Base-by-base conservation (phyloP, 2,329 filamentous ascomycete genomes). In the Microascus cirrosus region DNA sequence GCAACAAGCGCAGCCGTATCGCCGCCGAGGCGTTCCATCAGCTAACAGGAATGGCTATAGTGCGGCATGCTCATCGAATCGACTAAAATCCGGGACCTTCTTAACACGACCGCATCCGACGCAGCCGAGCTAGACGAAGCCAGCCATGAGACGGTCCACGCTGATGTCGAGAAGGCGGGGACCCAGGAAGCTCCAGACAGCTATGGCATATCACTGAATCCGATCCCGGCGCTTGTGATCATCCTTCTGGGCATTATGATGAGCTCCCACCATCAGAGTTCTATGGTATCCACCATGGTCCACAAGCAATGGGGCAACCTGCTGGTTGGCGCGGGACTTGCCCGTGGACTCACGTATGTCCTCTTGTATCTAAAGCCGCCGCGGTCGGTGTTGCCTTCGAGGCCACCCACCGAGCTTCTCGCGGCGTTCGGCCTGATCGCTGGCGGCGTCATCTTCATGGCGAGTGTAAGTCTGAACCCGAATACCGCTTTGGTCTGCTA, bases 281-380 rank as follows among this genome's bases (percentile, higher is more conserved):
- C 84, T 60, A 90, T 90, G 86, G 80, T 91, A 53, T 93, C 90
- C 11, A 89, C 85, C 63, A 96, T 94, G 89, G 82, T 97, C 54
- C 93, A 97, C 73, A 86, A 86, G 67, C 92, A 96, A 71, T 97
- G 93, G 93, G 93, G 93, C 28, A 85, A 84, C 65, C 79, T 97
- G 63, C 80, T 97, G 57, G 80, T 89, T 53, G 90, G 86, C 28
- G 92, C 90, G 58, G 86, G 91, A 0, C 78, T 95, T 59, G 85
- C 90, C 25, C 84, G 93, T 53, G 84, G 79, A 1, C 73, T 89
- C 58, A 95, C 91, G 7, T 97, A 96, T 69, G 71, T 94, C 5
- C 72, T 92, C 48, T 72, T 90, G 59, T 97, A 87, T 70, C 74
- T 96, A 57, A 85, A 84, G 63, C 91, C 92, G 18, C 91, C 92